Conservation (phyloP, 2,329 filamentous ascomycete genomes). For the Nectriaceae sp. region DNA sequence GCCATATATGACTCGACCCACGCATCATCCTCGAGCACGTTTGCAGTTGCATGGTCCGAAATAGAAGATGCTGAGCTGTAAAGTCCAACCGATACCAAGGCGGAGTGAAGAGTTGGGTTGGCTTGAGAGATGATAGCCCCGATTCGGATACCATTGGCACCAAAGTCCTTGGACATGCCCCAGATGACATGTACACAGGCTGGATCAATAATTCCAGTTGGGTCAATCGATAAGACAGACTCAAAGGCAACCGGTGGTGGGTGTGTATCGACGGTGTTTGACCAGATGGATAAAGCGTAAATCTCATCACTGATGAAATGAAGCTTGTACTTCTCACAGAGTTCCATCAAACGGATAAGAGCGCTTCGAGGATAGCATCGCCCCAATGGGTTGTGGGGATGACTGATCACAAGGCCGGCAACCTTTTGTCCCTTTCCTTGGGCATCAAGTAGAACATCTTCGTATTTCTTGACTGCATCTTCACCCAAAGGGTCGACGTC, state of each 20-base stretch:
- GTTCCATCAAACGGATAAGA: constrained; percentile 42
- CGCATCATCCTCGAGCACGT: constrained; percentile 44
- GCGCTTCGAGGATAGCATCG: constrained; percentile 45
- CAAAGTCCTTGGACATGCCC: constrained; percentile 54
- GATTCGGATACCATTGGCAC: constrained; percentile 56
- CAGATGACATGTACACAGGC: constrained; percentile 53
- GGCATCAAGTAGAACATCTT: constrained; percentile 41
- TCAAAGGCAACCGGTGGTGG: constrained; percentile 39
- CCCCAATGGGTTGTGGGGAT: constrained; percentile 55
- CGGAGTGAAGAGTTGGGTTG: constrained; percentile 40
- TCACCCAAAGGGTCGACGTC: constrained; percentile 44
- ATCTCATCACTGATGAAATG: constrained; percentile 55
- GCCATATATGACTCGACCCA: constrained; percentile 47
- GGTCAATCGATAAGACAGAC: constrained; percentile 47
- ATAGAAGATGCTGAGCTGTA: constrained; percentile 49
- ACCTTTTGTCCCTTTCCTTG: constrained; percentile 42
- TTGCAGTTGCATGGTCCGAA: constrained; percentile 42
- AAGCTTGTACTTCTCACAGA: constrained; percentile 50
- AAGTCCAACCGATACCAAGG: constrained; percentile 38
- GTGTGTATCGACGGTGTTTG: constrained; percentile 36
- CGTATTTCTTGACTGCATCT: constrained; percentile 45
- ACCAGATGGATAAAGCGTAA: constrained; percentile 54
- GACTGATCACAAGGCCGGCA: constrained; percentile 51
- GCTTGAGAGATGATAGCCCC: constrained; percentile 52
- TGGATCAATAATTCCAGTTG: constrained; percentile 47